Evolutionary conservation across 257 asterid species (phyloP), one percentile per base, ranked within the genome.

Genomic region (Solanum chmielewskii): DNA sequence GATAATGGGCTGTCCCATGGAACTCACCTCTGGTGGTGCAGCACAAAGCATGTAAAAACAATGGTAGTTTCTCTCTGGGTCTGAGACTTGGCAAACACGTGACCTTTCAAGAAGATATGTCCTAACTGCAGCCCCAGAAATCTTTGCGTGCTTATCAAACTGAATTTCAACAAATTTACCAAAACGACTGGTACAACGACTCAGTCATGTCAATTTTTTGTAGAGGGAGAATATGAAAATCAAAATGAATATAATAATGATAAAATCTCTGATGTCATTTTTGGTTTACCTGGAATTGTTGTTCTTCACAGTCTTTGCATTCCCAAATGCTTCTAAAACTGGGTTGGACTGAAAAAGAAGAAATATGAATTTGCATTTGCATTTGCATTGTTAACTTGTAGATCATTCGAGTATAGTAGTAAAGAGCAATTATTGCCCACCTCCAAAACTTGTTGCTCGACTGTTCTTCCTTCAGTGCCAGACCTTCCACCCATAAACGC

Each of bases 401-500:
- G 56, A 41, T 44, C 21, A 82, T 84, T 66, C n/a, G 66, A 86
- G 56, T 80, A 16, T 82, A 86, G 25, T 73, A 39, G 27, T 44
- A 59, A 18, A n/a, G 35, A 85, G 73, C 31, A 87, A 64, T 88
- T 42, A 87, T 21, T 85, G 86, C 93, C 90, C 91, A 97, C 99
- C 95, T 97, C 99, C 62, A 97, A 88, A 85, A 97, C 99, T 90
- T 97, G 99, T 87, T 97, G 98, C 90, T 97, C 99, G 25, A 95
- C 98, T 52, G 99, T 97, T 90, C 99, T 92, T 89, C 98, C 98
- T 90, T 95, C 98, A 3, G 93, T 92, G 12, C 95, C 96, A 1
- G 98, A 92, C 90, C 98, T 90, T 68, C 99, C 99, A n/a, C 98
- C 99, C 98, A 95, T 94, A 76, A 94, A 95, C 0, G 99, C 98